These are phyloP conservation scores for Backusella westeae DNA, from an alignment of 192 early-diverging fungal genomes.

Conservation along the genomic window DNA sequence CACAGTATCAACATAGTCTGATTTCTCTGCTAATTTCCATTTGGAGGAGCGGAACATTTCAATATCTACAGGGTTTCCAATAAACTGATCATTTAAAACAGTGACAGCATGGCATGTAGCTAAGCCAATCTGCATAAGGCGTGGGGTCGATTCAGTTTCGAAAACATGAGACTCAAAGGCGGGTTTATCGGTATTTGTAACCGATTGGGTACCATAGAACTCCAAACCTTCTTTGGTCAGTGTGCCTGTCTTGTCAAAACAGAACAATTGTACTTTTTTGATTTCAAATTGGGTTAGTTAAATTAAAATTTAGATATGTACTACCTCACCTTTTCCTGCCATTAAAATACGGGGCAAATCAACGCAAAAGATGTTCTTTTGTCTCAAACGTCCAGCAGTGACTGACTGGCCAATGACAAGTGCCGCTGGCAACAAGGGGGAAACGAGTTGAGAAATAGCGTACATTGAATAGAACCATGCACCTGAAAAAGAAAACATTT, in stretches of 20 bases:
- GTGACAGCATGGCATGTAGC: constrained; percentile 52
- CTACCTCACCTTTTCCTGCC: constrained; percentile 42
- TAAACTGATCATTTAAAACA: constrained; percentile 40
- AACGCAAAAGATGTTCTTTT: constrained; percentile 64
- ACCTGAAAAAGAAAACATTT: constrained; percentile 14
- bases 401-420: constrained; percentile 70
- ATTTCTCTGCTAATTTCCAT: constrained; percentile 32
- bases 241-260: constrained; percentile 76
- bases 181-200: constrained; percentile 3
- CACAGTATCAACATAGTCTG: constrained; percentile 43
- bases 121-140: constrained; percentile 34
- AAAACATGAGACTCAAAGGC: constrained; percentile 12
- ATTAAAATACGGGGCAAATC: constrained; percentile 64
- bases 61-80: constrained; percentile 65
- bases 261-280: constrained; percentile 59
- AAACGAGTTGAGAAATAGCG: constrained; percentile 61
- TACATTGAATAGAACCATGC: constrained; percentile 73
- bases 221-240: constrained; percentile 72
- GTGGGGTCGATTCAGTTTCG: background rate
- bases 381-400: constrained; percentile 50
- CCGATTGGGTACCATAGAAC: constrained; percentile 44
- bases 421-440: constrained; percentile 64
- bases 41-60: constrained; percentile 62
- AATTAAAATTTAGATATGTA: background rate
- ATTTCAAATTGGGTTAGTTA: constrained; percentile 2